A percentile compares a stretch with the other conserved stretches of the same genome.
Conservation (phyloP, 1,284 basidiomycete genomes). For the Phellopilus nigrolimitatus region DNA sequence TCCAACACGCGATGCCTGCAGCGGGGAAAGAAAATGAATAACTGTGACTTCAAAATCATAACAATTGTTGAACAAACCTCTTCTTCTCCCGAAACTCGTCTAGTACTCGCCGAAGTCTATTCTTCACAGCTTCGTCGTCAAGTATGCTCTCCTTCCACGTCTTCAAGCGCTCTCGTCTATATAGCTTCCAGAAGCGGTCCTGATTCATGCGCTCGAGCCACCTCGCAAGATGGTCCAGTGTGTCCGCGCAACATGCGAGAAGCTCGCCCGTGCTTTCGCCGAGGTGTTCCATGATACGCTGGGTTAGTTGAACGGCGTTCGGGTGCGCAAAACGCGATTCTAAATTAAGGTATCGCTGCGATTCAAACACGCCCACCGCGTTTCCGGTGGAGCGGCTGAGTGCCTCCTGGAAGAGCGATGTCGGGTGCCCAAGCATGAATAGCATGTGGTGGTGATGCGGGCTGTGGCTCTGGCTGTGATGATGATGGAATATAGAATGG, state of each 20-base stretch:
- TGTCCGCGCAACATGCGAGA: conserved; percentile 43
- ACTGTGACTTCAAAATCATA: background rate
- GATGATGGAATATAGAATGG: background rate
- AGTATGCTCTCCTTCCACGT: conserved; percentile 34
- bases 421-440: conserved; percentile 22
- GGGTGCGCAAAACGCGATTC: conserved; percentile 55
- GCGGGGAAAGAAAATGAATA: background rate
- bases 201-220: conserved; percentile 49
- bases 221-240: conserved; percentile 41
- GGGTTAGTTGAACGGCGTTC: conserved; percentile 46
- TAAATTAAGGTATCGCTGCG: conserved; percentile 71
- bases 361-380: conserved; percentile 80
- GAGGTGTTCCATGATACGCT: conserved; percentile 49
- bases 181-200: conserved; percentile 32
- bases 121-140: conserved; percentile 36
- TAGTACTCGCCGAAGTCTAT: conserved; percentile 37
- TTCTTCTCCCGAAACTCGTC: conserved; percentile 46
- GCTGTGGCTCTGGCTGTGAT: conserved; percentile 1
- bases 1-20: conserved; percentile 65
- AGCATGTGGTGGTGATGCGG: conserved; percentile 22
- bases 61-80: conserved; percentile 37
- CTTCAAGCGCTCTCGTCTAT: conserved; percentile 33
- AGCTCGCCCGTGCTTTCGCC: conserved; percentile 54
- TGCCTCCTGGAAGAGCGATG: conserved; percentile 8
- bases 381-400: conserved; percentile 38